Evolutionary conservation across 352 stramenopile species (phyloP).

Genomic region (Chrysophaeum taylorii): DNA sequence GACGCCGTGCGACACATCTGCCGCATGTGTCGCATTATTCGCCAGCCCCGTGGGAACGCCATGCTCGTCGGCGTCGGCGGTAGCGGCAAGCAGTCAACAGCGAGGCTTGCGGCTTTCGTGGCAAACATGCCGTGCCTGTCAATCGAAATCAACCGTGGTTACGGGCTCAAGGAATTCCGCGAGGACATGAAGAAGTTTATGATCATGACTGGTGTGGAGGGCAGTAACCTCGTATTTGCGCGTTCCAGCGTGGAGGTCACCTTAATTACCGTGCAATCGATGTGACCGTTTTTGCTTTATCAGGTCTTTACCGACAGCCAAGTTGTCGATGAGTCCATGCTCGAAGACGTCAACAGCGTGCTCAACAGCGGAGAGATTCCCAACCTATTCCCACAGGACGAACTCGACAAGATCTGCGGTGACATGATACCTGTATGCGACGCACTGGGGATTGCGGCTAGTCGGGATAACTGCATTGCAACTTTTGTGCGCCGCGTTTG

Average conservation of each 20-base stretch:
- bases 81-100: constrained; percentile 80
- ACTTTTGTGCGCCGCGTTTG: constrained; percentile 77
- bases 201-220: constrained; percentile 72
- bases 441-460: constrained; percentile 67
- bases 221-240: constrained; percentile 57
- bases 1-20: constrained; percentile 78
- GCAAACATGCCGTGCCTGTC: constrained; percentile 73
- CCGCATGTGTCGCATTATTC: constrained; percentile 70
- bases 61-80: constrained; percentile 88
- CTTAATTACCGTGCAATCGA: too few species aligned
- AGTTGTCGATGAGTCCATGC: constrained; percentile 82
- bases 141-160: constrained; percentile 80
- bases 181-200: constrained; percentile 86
- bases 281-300: too few species aligned
- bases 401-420: constrained; percentile 80
- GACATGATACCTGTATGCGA: constrained; percentile 80
- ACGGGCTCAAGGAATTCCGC: constrained; percentile 72
- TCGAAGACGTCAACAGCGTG: constrained; percentile 93
- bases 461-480: constrained; percentile 71
- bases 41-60: constrained; percentile 80
- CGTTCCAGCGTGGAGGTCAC: too few species aligned
- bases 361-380: constrained; percentile 89
- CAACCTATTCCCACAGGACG: constrained; percentile 78
- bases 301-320: constrained; percentile 87
- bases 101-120: constrained; percentile 74